Base-by-base conservation (phyloP, 768 basidiomycete genomes). In the Cubamyces lactineus region DNA sequence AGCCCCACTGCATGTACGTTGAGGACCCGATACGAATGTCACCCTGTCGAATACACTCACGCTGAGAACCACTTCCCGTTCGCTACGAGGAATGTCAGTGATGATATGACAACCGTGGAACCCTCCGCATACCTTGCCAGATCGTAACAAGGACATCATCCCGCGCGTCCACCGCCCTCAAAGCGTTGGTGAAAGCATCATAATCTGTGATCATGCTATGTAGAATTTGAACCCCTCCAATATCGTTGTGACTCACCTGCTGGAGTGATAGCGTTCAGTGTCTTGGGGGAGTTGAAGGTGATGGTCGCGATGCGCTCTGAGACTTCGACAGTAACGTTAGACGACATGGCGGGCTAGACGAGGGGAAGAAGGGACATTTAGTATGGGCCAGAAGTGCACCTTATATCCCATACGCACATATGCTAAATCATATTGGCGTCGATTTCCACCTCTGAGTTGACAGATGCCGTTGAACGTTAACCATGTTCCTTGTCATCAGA, bases 21-120 rank as follows among this genome's bases (percentile, higher is more conserved):
- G 41, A 53, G 45, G 21, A 38, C 34, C 34, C 9, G 28, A 7
- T 39, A 56, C 59, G 16, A 41, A 51, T 23, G 8, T 42, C n/a
- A 53, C 34, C 21, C 47, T 53, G 38, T 40, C 38, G 16, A 28
- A 6, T 3, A n/a, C 21, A 73, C 86, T 69, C 70, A 89, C 88
- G 88, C 82, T 76, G 86, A 90, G 72, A 90, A 89, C 87, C 87
- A 89, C 62, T 78, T 81, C 1, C 88, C 88, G 39, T 77, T 85
- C 11, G 85, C 88, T 88, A 45, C 24, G 23, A 30, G 5, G 1
- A 4, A 8, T 53, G 30, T 23, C 50, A 26, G 39, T 40, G 40
- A 48, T 41, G 17, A n/a, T 42, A 41, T 5, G 6, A n/a, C 23
- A 23, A 8, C 24, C 15, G 3, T 15, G 9, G 5, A 34, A 5